phyloP scores from a whole-genome alignment of 108 stramenopile species.

The Asterionellopsis glacialis region DNA sequence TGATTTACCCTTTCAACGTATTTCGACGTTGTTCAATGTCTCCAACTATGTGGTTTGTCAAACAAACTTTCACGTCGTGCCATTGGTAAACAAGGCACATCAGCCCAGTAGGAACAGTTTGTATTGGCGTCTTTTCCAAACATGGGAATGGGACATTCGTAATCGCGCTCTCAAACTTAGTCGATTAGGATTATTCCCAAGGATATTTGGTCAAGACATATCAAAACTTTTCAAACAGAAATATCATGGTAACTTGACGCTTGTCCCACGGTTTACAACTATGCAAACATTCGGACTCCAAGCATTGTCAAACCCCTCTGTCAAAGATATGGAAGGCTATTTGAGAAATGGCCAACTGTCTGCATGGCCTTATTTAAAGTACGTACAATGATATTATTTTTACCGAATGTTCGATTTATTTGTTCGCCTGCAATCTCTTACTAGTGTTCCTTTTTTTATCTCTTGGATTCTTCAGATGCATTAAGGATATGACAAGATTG shows the following conservation, averaged over 20 bases:
- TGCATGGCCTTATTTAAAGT: slow-evolving; percentile 80
- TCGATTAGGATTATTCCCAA: slow-evolving; percentile 83
- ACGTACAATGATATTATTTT: neutral
- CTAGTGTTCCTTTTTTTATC: neutral
- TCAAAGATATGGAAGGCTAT: slow-evolving; percentile 82
- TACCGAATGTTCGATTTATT: slow-evolving; percentile 2
- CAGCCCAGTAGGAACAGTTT: slow-evolving; percentile 57
- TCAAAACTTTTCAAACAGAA: slow-evolving; percentile 91
- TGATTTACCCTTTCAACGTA: slow-evolving; percentile 89
- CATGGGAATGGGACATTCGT: slow-evolving; percentile 84
- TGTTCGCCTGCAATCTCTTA: neutral
- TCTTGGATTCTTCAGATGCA: slow-evolving; percentile 30
- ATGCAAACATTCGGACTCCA: slow-evolving; percentile 82
- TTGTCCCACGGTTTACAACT: slow-evolving; percentile 80
- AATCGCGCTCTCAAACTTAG: slow-evolving; percentile 72
- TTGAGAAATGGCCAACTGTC: slow-evolving; percentile 79
- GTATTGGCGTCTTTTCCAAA: slow-evolving; percentile 82
- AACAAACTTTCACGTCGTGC: slow-evolving; percentile 91
- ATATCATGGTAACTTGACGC: slow-evolving; percentile 86
- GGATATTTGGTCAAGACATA: slow-evolving; percentile 88
- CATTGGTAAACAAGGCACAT: slow-evolving; percentile 85
- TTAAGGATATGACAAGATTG: slow-evolving; percentile 75
- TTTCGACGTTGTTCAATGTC: slow-evolving; percentile 88
- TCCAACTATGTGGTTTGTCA: slow-evolving; percentile 87
- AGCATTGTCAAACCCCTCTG: slow-evolving; percentile 75